A percentile compares a stretch with the other conserved stretches of the same genome.
Conservation (phyloP, 176 grass and related monocot species). For the Triticum timopheevii region DNA sequence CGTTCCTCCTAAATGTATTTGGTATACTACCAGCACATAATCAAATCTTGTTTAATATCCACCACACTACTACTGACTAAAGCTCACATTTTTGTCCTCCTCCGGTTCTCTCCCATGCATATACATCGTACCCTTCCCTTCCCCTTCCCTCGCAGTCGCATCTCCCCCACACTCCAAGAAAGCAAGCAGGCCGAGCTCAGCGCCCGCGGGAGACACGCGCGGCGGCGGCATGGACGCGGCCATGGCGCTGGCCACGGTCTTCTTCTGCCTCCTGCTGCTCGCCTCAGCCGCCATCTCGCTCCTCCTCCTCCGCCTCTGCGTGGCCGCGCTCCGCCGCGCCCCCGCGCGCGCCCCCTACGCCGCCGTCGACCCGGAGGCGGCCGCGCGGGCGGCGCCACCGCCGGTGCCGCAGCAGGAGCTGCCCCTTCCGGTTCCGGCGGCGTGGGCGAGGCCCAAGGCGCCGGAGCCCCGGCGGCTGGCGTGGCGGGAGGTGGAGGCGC, state of each 20-base stretch:
- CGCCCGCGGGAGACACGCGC: background rate
- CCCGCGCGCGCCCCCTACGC: background rate
- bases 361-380: background rate
- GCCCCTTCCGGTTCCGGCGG: no score
- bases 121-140: background rate
- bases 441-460: background rate
- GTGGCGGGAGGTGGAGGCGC: slow-evolving; percentile 62
- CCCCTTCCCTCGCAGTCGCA: background rate
- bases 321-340: background rate
- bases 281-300: slow-evolving; percentile 28
- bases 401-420: background rate
- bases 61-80: background rate
- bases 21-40: background rate
- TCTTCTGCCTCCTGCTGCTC: slow-evolving; percentile 43
- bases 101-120: background rate
- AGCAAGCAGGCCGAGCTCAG: background rate
- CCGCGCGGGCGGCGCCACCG: background rate
- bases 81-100: background rate
- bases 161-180: background rate
- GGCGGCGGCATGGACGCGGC: slow-evolving; percentile 28
- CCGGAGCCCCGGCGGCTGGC: slow-evolving; percentile 35
- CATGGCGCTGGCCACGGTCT: slow-evolving; percentile 45
- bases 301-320: slow-evolving; percentile 30
- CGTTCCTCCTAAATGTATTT: no score
- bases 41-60: background rate